phyloP scores from a whole-genome alignment of 169 alveolate species.

The Besnoitia besnoiti region DNA sequence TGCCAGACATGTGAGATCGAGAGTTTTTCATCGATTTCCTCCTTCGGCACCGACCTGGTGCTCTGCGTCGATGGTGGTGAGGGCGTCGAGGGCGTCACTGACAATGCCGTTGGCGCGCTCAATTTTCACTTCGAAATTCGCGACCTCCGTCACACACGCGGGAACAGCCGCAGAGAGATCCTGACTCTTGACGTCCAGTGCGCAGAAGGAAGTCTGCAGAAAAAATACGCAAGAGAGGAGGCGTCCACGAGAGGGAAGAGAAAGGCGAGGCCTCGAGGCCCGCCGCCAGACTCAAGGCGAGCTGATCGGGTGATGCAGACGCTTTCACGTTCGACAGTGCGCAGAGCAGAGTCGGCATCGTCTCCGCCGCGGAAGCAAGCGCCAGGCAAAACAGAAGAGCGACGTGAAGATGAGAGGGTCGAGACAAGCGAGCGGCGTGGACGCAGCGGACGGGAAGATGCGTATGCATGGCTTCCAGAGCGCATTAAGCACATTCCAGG shows the following conservation, averaged over 20 bases:
- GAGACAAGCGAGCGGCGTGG: background rate
- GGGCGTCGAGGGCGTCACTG: background rate
- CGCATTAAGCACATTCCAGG: background rate
- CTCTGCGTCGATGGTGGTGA: background rate
- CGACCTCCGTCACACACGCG: background rate
- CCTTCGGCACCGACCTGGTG: constrained; percentile 8
- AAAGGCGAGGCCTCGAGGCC: background rate
- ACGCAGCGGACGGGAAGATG: background rate
- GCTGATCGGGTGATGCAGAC: too few species aligned
- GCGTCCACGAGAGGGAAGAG: background rate
- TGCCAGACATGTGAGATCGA: too few species aligned
- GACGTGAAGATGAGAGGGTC: too few species aligned
- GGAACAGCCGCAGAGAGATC: background rate
- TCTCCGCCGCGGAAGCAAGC: too few species aligned
- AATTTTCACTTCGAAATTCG: background rate
- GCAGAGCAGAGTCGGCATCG: too few species aligned
- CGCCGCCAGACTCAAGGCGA: background rate
- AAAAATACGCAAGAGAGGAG: background rate
- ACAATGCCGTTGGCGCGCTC: background rate
- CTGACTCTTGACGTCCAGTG: background rate
- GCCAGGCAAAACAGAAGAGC: too few species aligned
- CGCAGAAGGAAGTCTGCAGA: background rate
- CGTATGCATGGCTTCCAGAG: background rate
- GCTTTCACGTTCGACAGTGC: too few species aligned
- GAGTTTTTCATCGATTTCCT: too few species aligned